Base-by-base conservation (phyloP, 2,329 filamentous ascomycete species). In the Gremmenia infestans region DNA sequence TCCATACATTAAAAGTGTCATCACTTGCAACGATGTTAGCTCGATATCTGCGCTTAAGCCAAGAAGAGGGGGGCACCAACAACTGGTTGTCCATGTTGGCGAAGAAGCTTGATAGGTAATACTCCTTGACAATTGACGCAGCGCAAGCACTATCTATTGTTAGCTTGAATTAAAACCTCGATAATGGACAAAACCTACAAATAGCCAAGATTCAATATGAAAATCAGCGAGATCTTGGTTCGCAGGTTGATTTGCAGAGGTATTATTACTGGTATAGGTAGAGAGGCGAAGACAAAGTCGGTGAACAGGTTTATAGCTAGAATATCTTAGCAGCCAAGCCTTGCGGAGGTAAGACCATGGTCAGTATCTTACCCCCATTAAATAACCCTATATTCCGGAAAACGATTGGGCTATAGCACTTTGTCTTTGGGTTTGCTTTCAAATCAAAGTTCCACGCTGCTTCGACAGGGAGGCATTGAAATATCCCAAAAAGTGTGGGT, bases 381-480 rank as follows among this genome's bases (percentile, higher is more conserved):
- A 74, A 72, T 12, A 79, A 65, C n/a, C 74, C 76, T n/a, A 79
- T 68, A 36, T 68, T 68, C 28, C 68, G 68, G 61, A 74, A 78
- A 1, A 70, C 71, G 1, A 53, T 58, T 36, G 66, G 62, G 11
- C 68, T 70, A 59, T 73, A 77, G 63, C 78, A 81, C 28, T 67
- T 71, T 0, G 74, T 72, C 23, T 59, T 65, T 5, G 68, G 65
- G 11, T 58, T 47, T 11, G 54, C 42, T 52, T 52, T 54, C 1
- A 58, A 55, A 65, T 64, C 15, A 64, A 66, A 61, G 53, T 77
- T 67, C 78, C 78, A 81, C 0, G 72, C 70, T 12, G 77, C 76
- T 19, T 62, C 49, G 4, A 79, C 66, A 0, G 77, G 76, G n/a
- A 71, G 54, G 59, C 78, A 81, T 57, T 76, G 72, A 59, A 79